Base-by-base conservation (phyloP, 768 basidiomycete species). In the Podaxis sp. region DNA sequence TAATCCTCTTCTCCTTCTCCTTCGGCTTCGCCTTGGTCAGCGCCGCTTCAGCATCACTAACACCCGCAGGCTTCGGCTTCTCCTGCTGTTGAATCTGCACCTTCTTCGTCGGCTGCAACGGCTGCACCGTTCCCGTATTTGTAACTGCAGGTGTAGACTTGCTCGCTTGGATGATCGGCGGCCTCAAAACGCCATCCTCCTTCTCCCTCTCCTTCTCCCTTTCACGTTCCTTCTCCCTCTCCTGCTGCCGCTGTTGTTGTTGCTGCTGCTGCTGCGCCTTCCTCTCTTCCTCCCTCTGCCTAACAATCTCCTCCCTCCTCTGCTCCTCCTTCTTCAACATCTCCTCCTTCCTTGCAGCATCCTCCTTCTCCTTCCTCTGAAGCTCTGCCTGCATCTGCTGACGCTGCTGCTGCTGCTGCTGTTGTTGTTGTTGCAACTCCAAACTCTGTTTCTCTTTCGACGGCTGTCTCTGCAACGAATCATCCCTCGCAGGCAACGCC, bases 1-100 rank as follows among this genome's bases (percentile, higher is more conserved):
- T 95, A 68, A 98, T 96, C 64, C 96, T 83, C 76, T 94, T 90
- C 75, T 96, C 87, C 75, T 94, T 90, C 75, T 96, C 87, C 74
- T 85, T 88, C 72, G 90, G 83, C 64, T 90, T 79, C 38, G 89
- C 33, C 33, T 33, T 33, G 8, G 33, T 88, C 13, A 93, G 90
- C 0, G 89, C 89, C 0, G 89, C 89, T 1, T 88, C 85, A 0
- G 81, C 81, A 8, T 82, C 79, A 15, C 77, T 72, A 17, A 74
- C 79, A 2, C 77, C 73, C 49, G 75, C 74, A 27, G 72, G 72
- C 57, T 85, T 86, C 59, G 72, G 76, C 60, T 82, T 81, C 25
- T 81, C 80, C 60, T 82, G 78, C 4, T 74, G 78, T 36, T 82
- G 80, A 40, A 90, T 82, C 53, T 83, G 86, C 19, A 89, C 80